phyloP scores from a whole-genome alignment of 108 stramenopile genomes.

The Nitzschia inconspicua region DNA sequence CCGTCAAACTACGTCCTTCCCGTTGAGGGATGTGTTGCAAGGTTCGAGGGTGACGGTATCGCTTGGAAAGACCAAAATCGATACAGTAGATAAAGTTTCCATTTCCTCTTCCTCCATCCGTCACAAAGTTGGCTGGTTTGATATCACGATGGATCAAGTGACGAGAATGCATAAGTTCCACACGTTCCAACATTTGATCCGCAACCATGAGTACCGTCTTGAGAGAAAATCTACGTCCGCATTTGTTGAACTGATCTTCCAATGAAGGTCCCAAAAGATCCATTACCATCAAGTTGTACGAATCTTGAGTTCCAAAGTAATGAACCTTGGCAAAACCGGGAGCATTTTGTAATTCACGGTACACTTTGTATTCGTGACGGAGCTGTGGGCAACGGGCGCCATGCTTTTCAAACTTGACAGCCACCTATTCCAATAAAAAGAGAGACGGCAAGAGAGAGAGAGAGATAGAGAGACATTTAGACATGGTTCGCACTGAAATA shows the following conservation, averaged over 20 bases:
- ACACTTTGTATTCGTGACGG: slow-evolving; percentile 99
- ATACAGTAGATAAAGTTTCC: slow-evolving; percentile 96
- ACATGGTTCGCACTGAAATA: not conserved
- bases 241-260: slow-evolving; percentile 99
- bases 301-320: slow-evolving; percentile 96
- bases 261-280: slow-evolving; percentile 96
- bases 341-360: slow-evolving; percentile 96
- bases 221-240: slow-evolving; percentile 92
- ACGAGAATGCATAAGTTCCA: slow-evolving; percentile 96
- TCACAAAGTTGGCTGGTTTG: slow-evolving; percentile 98
- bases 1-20: slow-evolving; percentile 92
- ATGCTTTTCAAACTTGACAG: slow-evolving; percentile 94
- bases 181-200: slow-evolving; percentile 97
- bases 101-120: slow-evolving; percentile 70
- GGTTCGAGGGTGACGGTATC: slow-evolving; percentile 96
- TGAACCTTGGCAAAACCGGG: slow-evolving; percentile 95
- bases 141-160: slow-evolving; percentile 97
- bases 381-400: slow-evolving; percentile 93
- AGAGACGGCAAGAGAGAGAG: too few species aligned
- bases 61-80: slow-evolving; percentile 96
- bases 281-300: slow-evolving; percentile 99
- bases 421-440: slow-evolving; percentile 49
- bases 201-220: slow-evolving; percentile 97
- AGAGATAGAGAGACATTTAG: too few species aligned
- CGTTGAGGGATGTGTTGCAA: slow-evolving; percentile 98